Conservation (phyloP, 345 rosid genomes). For the Hibiscus mutabilis region DNA sequence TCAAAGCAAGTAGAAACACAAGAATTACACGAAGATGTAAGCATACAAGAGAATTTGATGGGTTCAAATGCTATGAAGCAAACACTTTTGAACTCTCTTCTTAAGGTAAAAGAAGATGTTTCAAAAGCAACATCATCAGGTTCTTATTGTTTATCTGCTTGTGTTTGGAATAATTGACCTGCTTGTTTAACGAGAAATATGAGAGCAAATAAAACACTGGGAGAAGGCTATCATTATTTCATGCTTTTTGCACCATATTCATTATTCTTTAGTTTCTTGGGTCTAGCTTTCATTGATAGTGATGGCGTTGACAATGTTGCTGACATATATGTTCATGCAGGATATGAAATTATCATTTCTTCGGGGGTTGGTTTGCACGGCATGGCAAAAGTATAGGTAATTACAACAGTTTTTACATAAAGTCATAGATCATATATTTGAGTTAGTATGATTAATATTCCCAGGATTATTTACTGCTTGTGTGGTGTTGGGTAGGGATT, state of each 20-base stretch:
- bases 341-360: slow-evolving; percentile 1
- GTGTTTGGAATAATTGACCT: too few relatives aligned
- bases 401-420: neutral
- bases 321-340: slow-evolving; percentile 19
- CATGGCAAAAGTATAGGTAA: slow-evolving; percentile 22
- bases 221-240: neutral
- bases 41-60: neutral
- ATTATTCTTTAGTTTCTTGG: neutral
- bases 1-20: slow-evolving; percentile 4
- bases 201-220: neutral
- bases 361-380: slow-evolving; percentile 18
- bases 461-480: neutral
- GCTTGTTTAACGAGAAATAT: neutral
- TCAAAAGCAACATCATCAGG: slow-evolving; percentile 12
- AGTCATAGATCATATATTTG: too few relatives aligned
- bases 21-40: neutral
- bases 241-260: neutral
- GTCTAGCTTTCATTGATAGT: too few relatives aligned
- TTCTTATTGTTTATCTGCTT: neutral
- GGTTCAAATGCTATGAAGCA: slow-evolving; percentile 18
- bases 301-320: neutral
- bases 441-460: neutral
- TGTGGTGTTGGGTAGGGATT: slow-evolving; percentile 22
- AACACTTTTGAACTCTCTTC: slow-evolving; percentile 3
- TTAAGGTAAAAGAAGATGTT: slow-evolving; percentile 9